These are phyloP conservation scores for Debaryomyces sp. DNA, from an alignment of 1,139 yeast genomes.

Conservation along the genomic window DNA sequence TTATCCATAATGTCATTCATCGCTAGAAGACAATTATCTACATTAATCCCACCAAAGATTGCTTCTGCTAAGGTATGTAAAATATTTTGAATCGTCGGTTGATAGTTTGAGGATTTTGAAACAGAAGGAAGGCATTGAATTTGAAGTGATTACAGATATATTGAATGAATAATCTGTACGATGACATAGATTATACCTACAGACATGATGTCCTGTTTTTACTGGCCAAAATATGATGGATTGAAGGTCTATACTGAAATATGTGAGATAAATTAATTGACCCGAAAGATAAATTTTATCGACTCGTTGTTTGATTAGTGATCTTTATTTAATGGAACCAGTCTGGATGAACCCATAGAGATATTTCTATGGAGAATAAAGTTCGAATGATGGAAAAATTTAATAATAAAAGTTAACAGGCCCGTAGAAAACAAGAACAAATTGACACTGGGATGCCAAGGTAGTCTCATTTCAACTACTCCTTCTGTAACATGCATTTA, in stretches of 20 bases:
- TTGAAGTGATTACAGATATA: neutral
- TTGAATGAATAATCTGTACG: neutral
- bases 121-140: neutral
- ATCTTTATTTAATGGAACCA: too few relatives aligned
- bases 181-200: neutral
- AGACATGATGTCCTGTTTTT: neutral
- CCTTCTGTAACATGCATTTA: neutral
- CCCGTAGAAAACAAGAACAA: neutral
- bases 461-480: too few relatives aligned
- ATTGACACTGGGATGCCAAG: neutral
- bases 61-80: constrained; percentile 88
- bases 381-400: neutral
- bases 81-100: neutral
- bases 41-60: constrained; percentile 98
- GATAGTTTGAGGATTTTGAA: constrained; percentile 1
- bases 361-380: too few relatives aligned
- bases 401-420: neutral
- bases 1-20: constrained; percentile 67
- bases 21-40: constrained; percentile 89
- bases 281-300: too few relatives aligned
- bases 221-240: neutral
- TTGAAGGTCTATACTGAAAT: too few relatives aligned
- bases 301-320: too few relatives aligned
- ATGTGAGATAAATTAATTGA: too few relatives aligned
- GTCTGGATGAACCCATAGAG: too few relatives aligned